These are phyloP conservation scores for Beauveria sp. DNA, from an alignment of 2,329 filamentous ascomycete genomes.

Conservation along the genomic window DNA sequence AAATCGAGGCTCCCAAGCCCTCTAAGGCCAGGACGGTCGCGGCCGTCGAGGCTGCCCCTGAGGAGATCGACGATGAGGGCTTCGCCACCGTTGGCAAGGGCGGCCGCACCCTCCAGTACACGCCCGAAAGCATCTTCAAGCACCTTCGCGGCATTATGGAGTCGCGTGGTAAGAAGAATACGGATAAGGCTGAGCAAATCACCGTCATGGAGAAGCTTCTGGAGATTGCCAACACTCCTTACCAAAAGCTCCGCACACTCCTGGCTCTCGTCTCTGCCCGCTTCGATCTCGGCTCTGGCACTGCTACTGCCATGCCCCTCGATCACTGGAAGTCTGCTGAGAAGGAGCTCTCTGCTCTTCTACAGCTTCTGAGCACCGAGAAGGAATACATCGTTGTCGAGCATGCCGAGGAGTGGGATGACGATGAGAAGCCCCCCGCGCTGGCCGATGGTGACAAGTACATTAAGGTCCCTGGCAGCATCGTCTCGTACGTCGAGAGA, in stretches of 20 bases:
- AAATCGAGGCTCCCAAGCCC: slow-evolving; percentile 40
- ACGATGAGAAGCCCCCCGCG: slow-evolving; percentile 86
- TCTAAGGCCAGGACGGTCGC: slow-evolving; percentile 41
- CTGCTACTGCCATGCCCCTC: slow-evolving; percentile 75
- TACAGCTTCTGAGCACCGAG: slow-evolving; percentile 72
- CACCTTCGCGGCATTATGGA: slow-evolving; percentile 89
- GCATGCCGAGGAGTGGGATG: slow-evolving; percentile 95
- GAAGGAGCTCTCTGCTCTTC: slow-evolving; percentile 70
- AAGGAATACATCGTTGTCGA: slow-evolving; percentile 80
- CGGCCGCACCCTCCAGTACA: slow-evolving; percentile 84
- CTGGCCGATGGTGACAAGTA: slow-evolving; percentile 67
- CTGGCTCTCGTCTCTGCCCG: slow-evolving; percentile 86
- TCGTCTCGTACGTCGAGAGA: slow-evolving; percentile 90
- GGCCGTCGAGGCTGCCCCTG: slow-evolving; percentile 37
- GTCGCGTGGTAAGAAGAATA: slow-evolving; percentile 98
- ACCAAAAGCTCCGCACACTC: slow-evolving; percentile 89
- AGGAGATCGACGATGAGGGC: slow-evolving; percentile 69
- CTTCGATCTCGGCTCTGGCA: slow-evolving; percentile 81
- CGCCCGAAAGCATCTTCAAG: slow-evolving; percentile 96
- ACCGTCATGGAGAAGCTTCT: slow-evolving; percentile 92
- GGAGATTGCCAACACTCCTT: slow-evolving; percentile 82
- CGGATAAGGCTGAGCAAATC: slow-evolving; percentile 90
- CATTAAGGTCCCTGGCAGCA: slow-evolving; percentile 86
- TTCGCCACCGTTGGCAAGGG: slow-evolving; percentile 85
- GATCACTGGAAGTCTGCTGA: slow-evolving; percentile 97